Evolutionary conservation across 805 yeast species (phyloP).

Genomic region (Komagataella ulmi): DNA sequence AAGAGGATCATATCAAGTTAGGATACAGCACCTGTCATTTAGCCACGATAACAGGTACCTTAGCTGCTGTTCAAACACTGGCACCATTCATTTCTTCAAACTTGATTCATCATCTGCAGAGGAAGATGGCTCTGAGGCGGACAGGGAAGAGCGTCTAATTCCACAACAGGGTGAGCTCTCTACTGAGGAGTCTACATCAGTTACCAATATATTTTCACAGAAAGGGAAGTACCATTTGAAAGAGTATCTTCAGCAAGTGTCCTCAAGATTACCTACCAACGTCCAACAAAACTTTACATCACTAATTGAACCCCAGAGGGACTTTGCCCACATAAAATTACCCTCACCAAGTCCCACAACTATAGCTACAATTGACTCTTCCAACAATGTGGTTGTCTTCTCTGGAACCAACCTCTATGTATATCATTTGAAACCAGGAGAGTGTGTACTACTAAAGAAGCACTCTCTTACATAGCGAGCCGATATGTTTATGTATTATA

Average conservation of each 20-base stretch:
- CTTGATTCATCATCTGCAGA: conserved; percentile 21
- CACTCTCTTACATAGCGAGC: conserved; percentile 15
- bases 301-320: conserved; percentile 79
- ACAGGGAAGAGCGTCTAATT: neutral
- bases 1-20: conserved; percentile 78
- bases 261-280: conserved; percentile 35
- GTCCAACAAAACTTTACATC: conserved; percentile 36
- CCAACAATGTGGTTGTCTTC: conserved; percentile 44
- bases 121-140: conserved; percentile 8
- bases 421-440: conserved; percentile 76
- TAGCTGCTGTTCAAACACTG: conserved; percentile 80
- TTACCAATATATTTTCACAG: neutral
- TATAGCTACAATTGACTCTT: neutral
- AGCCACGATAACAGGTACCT: conserved; percentile 56
- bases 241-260: conserved; percentile 24
- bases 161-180: neutral
- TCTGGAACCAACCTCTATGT: conserved; percentile 71
- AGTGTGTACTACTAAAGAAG: conserved; percentile 67
- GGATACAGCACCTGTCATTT: conserved; percentile 64
- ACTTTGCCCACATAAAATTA: conserved; percentile 79
- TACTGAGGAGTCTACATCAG: neutral
- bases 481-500: neutral
- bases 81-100: conserved; percentile 84
- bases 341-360: neutral
- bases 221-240: neutral